A percentile compares a stretch with the other conserved stretches of the same genome.
These are phyloP conservation scores for Aspergillus quadrilineatus DNA, from an alignment of 2,329 filamentous ascomycete species.

Conservation along the genomic window DNA sequence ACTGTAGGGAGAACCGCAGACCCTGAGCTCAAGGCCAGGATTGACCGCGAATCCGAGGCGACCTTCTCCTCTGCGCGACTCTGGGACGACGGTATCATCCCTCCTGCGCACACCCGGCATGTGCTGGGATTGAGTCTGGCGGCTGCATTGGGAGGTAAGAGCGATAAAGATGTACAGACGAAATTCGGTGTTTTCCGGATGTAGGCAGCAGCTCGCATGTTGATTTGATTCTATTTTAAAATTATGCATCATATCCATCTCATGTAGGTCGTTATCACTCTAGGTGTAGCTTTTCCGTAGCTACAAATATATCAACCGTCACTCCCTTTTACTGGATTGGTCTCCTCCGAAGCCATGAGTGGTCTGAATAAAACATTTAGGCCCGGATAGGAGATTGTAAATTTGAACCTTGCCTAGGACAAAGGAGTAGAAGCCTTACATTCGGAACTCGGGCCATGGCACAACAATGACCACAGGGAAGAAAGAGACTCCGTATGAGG, in stretches of 20 bases:
- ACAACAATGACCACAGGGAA: too few species aligned
- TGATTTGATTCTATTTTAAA: not conserved
- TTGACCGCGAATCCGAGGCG: conserved; percentile 86
- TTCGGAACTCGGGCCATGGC: too few species aligned
- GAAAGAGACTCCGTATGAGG: too few species aligned
- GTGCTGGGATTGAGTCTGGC: conserved; percentile 72
- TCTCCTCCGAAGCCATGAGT: too few species aligned
- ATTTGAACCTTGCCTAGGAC: too few species aligned
- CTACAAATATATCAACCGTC: too few species aligned
- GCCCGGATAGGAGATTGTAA: too few species aligned
- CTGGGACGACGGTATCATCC: conserved; percentile 87
- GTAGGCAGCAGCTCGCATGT: conserved; percentile 49
- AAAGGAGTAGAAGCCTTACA: too few species aligned
- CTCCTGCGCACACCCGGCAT: conserved; percentile 70
- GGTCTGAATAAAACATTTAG: too few species aligned
- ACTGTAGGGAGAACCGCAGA: conserved; percentile 83
- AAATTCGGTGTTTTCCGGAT: conserved; percentile 82
- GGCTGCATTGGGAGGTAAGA: conserved; percentile 68
- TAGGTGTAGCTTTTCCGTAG: not conserved
- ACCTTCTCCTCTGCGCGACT: conserved; percentile 83
- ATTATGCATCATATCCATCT: not conserved
- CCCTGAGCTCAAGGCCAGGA: conserved; percentile 74
- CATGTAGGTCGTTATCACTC: not conserved
- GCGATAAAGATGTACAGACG: conserved; percentile 57
- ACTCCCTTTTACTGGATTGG: too few species aligned